Evolutionary conservation across 441 rosid species (phyloP), one percentile per base, ranked within the genome.

Genomic region (Mallotus repandus): DNA sequence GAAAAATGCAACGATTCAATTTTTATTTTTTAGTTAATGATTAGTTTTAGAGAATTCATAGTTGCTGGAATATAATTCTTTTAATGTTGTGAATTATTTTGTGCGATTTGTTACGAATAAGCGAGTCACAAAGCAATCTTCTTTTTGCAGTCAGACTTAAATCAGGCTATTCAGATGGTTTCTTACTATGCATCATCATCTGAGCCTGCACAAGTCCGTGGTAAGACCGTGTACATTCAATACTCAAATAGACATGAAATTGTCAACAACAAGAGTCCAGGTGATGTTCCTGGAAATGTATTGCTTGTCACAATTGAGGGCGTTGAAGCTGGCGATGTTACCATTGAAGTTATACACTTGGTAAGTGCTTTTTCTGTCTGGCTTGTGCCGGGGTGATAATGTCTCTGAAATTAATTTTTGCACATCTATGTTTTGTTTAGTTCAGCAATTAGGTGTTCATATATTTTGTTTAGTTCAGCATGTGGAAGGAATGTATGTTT

Each of bases 211-310:
- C 98, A 96, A 75, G 88, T 93, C 80, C 96, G 99, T n/a, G 98
- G 99, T 11, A 96, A 96, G 81, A 88, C 97, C 18, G 98, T 96
- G 59, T 96, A 96, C 72, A 93, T 93, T 75, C 99, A 96, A 75
- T 93, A 96, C 77, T 96, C 99, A 1, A 93, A 96, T 73, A 87
- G 99, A 35, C 98, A 92, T 79, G 99, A 96, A 73, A 96, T 96
- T 64, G 98, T 96, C 60, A 94, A 93, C 89, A 96, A 89, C 82
- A 95, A 91, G 91, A 92, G 97, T 80, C 99, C 99, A n/a, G 98
- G 98, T 48, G 99, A 93, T 80, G 89, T 86, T 80, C 99, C 98
- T 77, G 99, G 98, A 32, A 96, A 96, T 86, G 99, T 96, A 18
- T 84, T 96, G 70, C 85, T 96, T 55, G 98, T 96, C 29, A 96